These are phyloP conservation scores for Pholiota adiposa DNA, from an alignment of 1,284 basidiomycete species.

Conservation along the genomic window DNA sequence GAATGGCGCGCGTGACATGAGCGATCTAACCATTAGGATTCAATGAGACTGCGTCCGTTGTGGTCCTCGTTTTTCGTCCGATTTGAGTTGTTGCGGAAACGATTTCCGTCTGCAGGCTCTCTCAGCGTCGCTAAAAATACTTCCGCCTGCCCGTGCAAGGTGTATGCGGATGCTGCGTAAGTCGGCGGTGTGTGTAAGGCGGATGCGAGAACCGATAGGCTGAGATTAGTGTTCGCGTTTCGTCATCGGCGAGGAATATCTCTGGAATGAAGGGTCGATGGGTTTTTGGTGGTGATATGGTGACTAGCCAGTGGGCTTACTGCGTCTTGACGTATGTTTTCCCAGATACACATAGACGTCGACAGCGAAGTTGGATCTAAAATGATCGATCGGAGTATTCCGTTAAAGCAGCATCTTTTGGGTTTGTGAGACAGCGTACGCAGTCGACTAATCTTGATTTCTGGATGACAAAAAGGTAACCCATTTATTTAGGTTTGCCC, in stretches of 20 bases:
- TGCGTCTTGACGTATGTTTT: background rate
- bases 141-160: background rate
- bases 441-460: background rate
- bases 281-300: background rate
- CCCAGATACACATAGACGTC: background rate
- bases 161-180: background rate
- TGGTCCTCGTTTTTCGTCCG: background rate
- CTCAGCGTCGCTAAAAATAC: background rate
- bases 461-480: background rate
- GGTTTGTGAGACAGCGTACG: constrained; percentile 1
- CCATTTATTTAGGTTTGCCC: background rate
- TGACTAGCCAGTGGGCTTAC: background rate
- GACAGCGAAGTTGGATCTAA: constrained; percentile 2
- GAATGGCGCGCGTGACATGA: background rate
- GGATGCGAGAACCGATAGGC: background rate
- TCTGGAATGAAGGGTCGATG: background rate
- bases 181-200: background rate
- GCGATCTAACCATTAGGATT: background rate
- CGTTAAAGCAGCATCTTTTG: background rate
- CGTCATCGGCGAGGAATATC: background rate
- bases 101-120: background rate
- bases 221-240: background rate
- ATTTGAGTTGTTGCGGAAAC: background rate
- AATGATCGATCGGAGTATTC: constrained; percentile 9
- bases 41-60: background rate